A percentile compares a stretch with the other conserved stretches of the same genome.
Evolutionary conservation across 805 yeast species (phyloP).

Genomic region (Ogataea pilisensis): DNA sequence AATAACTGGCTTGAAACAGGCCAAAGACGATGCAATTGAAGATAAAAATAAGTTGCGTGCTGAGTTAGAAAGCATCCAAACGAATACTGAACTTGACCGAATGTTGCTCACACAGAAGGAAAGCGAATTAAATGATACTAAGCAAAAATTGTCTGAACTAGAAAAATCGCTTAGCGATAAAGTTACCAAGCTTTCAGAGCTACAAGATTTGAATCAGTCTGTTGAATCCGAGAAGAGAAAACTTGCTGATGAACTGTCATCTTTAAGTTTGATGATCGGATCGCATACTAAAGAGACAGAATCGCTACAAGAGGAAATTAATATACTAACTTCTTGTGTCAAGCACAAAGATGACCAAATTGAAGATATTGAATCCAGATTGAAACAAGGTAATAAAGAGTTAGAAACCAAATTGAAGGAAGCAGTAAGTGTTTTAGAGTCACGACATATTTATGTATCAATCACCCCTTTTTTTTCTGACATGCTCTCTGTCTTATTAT

Average conservation of each 20-base stretch:
- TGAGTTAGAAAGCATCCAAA: slow-evolving; percentile 34
- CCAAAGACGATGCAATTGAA: slow-evolving; percentile 27
- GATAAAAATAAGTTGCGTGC: slow-evolving; percentile 38
- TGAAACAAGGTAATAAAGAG: slow-evolving; percentile 27
- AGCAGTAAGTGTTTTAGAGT: slow-evolving; percentile 22
- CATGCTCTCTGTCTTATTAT: too few species aligned
- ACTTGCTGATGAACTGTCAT: slow-evolving; percentile 16
- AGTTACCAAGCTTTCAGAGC: slow-evolving; percentile 3
- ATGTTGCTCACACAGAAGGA: slow-evolving; percentile 25
- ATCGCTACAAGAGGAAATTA: slow-evolving; percentile 28
- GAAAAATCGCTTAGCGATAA: slow-evolving; percentile 12
- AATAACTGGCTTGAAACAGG: slow-evolving; percentile 44
- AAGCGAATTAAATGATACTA: slow-evolving; percentile 20
- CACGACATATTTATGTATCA: slow-evolving; percentile 9
- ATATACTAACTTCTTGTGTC: slow-evolving; percentile 24
- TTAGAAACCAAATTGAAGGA: slow-evolving; percentile 33
- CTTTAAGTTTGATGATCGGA: slow-evolving; percentile 16
- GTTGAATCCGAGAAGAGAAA: slow-evolving; percentile 13
- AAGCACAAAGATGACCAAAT: slow-evolving; percentile 34
- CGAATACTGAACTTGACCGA: slow-evolving; percentile 28
- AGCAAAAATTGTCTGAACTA: slow-evolving; percentile 7
- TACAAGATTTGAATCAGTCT: slow-evolving; percentile 9
- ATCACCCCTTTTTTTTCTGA: slow-evolving; percentile 9
- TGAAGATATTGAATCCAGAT: slow-evolving; percentile 25
- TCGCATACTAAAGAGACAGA: slow-evolving; percentile 8